Conservation (phyloP, 495 filamentous ascomycete species). For the Xylaria grammica region DNA sequence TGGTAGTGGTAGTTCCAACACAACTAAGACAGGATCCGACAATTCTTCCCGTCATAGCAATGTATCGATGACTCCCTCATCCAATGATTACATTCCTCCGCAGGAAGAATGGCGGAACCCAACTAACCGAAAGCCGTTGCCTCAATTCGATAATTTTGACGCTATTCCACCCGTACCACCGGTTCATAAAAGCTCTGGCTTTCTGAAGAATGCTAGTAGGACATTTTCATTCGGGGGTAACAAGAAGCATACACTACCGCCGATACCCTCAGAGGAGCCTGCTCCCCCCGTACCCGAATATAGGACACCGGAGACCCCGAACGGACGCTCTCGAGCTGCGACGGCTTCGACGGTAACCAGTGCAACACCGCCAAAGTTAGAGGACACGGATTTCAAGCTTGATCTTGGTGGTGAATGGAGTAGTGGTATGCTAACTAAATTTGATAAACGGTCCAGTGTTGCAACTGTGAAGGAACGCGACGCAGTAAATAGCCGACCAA, state of each 20-base stretch:
- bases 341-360: conserved; percentile 64
- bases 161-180: conserved; percentile 62
- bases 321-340: conserved; percentile 48
- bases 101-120: conserved; percentile 59
- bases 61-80: conserved; percentile 74
- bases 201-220: conserved; percentile 70
- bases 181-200: conserved; percentile 56
- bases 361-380: conserved; percentile 70
- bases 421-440: conserved; percentile 63
- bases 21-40: conserved; percentile 66
- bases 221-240: conserved; percentile 76
- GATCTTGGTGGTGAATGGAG: conserved; percentile 68
- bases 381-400: conserved; percentile 61
- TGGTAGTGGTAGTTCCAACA: conserved; percentile 69
- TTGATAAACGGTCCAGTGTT: conserved; percentile 61
- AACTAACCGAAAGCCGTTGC: conserved; percentile 50
- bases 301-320: conserved; percentile 32
- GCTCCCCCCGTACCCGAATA: conserved; percentile 43
- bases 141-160: conserved; percentile 58
- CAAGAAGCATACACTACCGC: conserved; percentile 51
- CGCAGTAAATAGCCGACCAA: conserved; percentile 44
- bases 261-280: conserved; percentile 49
- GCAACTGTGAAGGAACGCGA: conserved; percentile 45
- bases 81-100: conserved; percentile 60
- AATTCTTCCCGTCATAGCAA: conserved; percentile 75